A percentile compares a stretch with the other conserved stretches of the same genome.
phyloP scores from a whole-genome alignment of 1,139 yeast genomes.

The Saccharomyces pastorianus region DNA sequence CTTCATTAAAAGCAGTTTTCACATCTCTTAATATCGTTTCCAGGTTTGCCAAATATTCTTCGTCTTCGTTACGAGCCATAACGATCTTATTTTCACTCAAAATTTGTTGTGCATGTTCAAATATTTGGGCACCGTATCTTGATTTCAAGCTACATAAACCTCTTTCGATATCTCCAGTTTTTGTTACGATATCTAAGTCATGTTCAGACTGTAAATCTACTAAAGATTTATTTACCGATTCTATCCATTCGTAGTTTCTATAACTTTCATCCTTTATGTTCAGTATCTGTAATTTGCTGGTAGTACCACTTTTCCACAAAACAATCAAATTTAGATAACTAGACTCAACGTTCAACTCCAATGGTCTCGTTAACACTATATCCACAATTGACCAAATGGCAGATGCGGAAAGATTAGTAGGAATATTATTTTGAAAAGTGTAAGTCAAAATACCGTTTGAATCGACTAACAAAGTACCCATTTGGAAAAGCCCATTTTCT shows the following conservation, averaged over 20 bases:
- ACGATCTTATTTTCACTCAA: conserved; percentile 23
- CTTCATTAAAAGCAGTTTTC: conserved; percentile 49
- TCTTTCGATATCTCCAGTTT: conserved; percentile 15
- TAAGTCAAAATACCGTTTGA: conserved; percentile 14
- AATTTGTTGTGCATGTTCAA: conserved; percentile 20
- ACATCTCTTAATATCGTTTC: conserved; percentile 44
- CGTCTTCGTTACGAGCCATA: conserved; percentile 8
- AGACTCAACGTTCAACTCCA: conserved; percentile 18
- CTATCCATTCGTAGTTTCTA: conserved; percentile 25
- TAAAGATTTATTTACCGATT: conserved; percentile 24
- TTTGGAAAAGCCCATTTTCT: conserved; percentile 38
- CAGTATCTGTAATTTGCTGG: conserved; percentile 39
- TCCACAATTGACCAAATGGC: conserved; percentile 45
- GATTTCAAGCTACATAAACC: conserved; percentile 21
- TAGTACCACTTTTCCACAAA: conserved; percentile 59
- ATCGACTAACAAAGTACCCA: conserved; percentile 34
- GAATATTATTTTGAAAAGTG: conserved; percentile 10
- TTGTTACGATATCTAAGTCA: conserved; percentile 11
- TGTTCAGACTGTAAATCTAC: conserved; percentile 20
- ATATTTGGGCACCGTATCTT: conserved; percentile 20
- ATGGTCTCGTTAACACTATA: conserved; percentile 26
- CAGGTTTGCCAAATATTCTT: conserved; percentile 26
- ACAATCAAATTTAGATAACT: conserved; percentile 32
- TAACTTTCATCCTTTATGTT: conserved; percentile 26
- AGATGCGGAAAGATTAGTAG: conserved; percentile 28